Evolutionary conservation across 768 basidiomycete species (phyloP), one percentile per base, ranked within the genome.

Genomic region (Bullera alba): DNA sequence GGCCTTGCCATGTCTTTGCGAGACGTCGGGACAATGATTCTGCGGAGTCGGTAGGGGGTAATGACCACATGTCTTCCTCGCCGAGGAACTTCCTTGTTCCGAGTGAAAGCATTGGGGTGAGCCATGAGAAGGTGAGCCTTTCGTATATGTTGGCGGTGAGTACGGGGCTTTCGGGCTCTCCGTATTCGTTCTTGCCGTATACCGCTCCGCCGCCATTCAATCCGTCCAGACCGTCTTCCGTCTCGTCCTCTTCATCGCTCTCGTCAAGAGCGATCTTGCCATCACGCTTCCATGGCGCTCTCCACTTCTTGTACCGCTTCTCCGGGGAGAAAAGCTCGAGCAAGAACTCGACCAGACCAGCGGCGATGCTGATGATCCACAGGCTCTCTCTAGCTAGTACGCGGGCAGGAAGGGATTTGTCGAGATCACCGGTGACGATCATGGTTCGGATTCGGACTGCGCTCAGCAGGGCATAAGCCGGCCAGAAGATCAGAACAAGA

Each of bases 11-110:
- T 3, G 86, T 79, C 0, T 59, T 65, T 46, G 83, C 76, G 17
- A 95, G 77, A 16, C 77, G 76, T 7, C 75, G 57, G 12, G 84
- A 84, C 0, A 95, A 79, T 21, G 80, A 79, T 22, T 77, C 77
- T 0, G 88, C 83, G 58, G 84, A 81, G 61, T 95, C 87, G 7
- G 73, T 63, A 0, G 82, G 75, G 22, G 81, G 74, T 22, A 95
- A 76, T 0, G 82, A 78, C 36, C 89, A 89, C 21, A 96, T 78
- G 63, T 97, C 93, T 25, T 84, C 79, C 67, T 93, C 89, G 0
- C 84, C 85, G 50, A 96, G 83, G 66, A 79, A 82, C 46, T 67
- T 73, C 27, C 46, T 48, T 22, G 69, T 65, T 2, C 76, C 76
- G 6, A 61, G 53, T 42, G 63, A 63, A 60, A 77, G 74, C 41